Percentiles rank a stretch among this genome's conserved stretches.
Evolutionary conservation across 2,329 filamentous ascomycete genomes (phyloP).

Genomic region (Hypoxylon sp.): DNA sequence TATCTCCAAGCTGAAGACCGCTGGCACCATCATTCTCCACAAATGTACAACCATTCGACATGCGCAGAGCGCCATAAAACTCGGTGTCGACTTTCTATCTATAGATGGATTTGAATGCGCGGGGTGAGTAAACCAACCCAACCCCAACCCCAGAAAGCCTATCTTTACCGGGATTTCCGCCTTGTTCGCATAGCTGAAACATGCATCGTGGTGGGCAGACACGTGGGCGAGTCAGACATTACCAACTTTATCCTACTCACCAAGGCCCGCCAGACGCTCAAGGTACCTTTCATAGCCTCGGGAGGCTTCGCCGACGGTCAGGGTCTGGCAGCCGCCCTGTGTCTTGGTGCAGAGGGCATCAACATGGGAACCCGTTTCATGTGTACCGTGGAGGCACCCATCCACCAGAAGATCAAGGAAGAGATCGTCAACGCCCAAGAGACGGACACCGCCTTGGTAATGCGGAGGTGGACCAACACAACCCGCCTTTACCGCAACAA

Average conservation of each 20-base stretch:
- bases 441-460: conserved; percentile 87
- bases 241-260: conserved; percentile 90
- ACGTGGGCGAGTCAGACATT: conserved; percentile 87
- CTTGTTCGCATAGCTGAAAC: conserved; percentile 21
- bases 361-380: conserved; percentile 99
- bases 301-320: conserved; percentile 96
- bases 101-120: conserved; percentile 99
- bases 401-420: conserved; percentile 93
- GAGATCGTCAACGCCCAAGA: conserved; percentile 88
- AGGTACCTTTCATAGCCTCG: conserved; percentile 91
- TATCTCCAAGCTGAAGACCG: conserved; percentile 86
- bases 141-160: conserved; percentile 3
- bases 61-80: conserved; percentile 87
- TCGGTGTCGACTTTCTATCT: conserved; percentile 94
- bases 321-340: conserved; percentile 88
- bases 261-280: conserved; percentile 82
- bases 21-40: conserved; percentile 82
- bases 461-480: conserved; percentile 94
- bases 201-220: conserved; percentile 47
- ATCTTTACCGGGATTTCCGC: conserved; percentile 13
- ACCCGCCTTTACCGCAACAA: conserved; percentile 89
- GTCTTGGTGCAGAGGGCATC: conserved; percentile 89
- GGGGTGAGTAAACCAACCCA: conserved; percentile 55
- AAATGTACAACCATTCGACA: conserved; percentile 98
- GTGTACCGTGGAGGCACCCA: conserved; percentile 91